Base-by-base conservation (phyloP, 805 yeast genomes). In the Sporopachydermia lactativora region DNA sequence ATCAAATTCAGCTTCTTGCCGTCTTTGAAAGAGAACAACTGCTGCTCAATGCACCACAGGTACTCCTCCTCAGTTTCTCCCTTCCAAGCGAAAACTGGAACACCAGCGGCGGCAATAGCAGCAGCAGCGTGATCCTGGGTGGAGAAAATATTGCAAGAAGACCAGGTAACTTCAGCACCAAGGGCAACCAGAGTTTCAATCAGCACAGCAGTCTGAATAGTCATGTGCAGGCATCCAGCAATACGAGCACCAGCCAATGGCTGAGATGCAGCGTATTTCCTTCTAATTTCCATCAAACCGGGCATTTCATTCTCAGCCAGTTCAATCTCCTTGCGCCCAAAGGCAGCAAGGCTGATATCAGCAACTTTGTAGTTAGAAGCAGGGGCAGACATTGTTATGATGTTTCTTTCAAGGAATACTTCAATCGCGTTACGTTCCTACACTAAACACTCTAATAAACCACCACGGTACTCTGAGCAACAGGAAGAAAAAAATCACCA, bases 91-190 rank as follows among this genome's bases (percentile, higher is more conserved):
- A 85, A 89, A 52, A 89, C 98, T 61, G 98, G 97, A 46, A 89
- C 94, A 71, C 98, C 98, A 53, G 96, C 67, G 54, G 97, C 98
- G 56, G 98, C 98, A 65, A 89, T 92, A 57, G 97, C 97, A 60
- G 98, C 96, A 58, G 98, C 97, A 55, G 97, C 97, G 66, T 89
- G 97, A 71, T 89, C 98, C 74, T 89, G 98, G 52, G 98, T 89
- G 55, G 97, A 88, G 81, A 84, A 89, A 59, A 89, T 89, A 94
- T 89, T 89, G 77, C 98, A 89, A 39, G 96, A 85, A 49, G 96
- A 77, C 98, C 98, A 89, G 60, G 98, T 92, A 49, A 89, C 97
- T 75, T 89, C 98, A 49, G 98, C 98, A 73, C 98, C 98, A 56
- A 89, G 77, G 51, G 95, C 95, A 58, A 76, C 83, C 59, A 92